These are phyloP conservation scores for Mortierella antarctica DNA, from an alignment of 192 early-diverging fungal genomes.

Conservation along the genomic window DNA sequence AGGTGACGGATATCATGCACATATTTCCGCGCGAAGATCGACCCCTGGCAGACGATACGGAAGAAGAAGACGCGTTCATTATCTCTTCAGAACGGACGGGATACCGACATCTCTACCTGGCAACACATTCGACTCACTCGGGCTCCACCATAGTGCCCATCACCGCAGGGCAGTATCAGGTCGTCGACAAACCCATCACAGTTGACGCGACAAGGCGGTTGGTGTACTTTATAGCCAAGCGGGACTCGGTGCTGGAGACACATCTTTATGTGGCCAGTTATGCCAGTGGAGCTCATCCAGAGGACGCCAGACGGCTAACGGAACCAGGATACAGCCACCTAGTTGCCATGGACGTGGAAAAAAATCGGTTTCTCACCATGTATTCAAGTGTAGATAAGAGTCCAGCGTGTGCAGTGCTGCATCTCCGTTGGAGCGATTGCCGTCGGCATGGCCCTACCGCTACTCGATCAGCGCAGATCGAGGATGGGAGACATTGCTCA, in stretches of 20 bases:
- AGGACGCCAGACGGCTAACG: conserved; percentile 48
- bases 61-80: conserved; percentile 44
- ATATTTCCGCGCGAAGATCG: conserved; percentile 18
- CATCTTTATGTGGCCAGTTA: conserved; percentile 70
- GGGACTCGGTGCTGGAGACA: conserved; percentile 65
- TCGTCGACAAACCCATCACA: conserved; percentile 66
- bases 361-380: conserved; percentile 58
- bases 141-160: conserved; percentile 49
- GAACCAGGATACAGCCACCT: conserved; percentile 63
- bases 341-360: conserved; percentile 47
- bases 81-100: conserved; percentile 69
- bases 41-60: neutral
- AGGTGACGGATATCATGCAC: conserved; percentile 47
- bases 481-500: neutral
- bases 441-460: neutral
- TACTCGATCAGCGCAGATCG: conserved; percentile 3
- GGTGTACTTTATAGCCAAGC: conserved; percentile 72
- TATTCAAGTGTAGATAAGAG: conserved; percentile 60
- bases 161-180: conserved; percentile 68
- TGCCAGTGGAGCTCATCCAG: conserved; percentile 17
- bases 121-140: conserved; percentile 36
- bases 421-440: conserved; percentile 52
- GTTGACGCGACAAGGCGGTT: conserved; percentile 62
- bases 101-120: conserved; percentile 69
- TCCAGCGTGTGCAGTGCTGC: conserved; percentile 48